Evolutionary conservation across 352 stramenopile species (phyloP), one percentile per base, ranked within the genome.

Genomic region (Aphanomyces stellatus): DNA sequence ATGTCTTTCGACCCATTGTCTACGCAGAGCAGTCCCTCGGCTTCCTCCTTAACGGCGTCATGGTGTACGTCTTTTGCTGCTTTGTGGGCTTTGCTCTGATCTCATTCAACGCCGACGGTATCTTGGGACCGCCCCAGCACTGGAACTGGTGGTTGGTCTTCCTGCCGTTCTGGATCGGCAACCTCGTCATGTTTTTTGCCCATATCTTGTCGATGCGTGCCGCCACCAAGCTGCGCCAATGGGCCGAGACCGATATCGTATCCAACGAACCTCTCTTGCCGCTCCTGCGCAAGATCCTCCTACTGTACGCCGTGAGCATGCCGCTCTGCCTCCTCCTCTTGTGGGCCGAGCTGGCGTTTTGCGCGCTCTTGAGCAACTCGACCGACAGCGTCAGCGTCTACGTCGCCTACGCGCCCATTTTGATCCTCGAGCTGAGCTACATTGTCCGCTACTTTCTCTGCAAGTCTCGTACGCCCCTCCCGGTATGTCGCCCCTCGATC

Each of bases 301-400:
- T 90, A 25, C 70, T 93, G 22, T 93, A 93, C 69, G 79, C 76
- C 35, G 75, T 91, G 43, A 91, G 74, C 55, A 72, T 90, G 27
- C 85, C 85, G 37, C 72, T 93, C n/a, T 72, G 76, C 19, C 42
- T 85, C 53, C 68, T 93, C 56, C 66, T 93, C 65, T 74, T 93
- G 10, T 93, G 82, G 85, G 90, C 82, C 64, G 80, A 93, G 61
- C 49, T 93, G 53, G 85, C 85, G 19, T 93, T 93, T 53, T 93
- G 85, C 49, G 82, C 82, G 30, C 81, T 82, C 41, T 65, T 93
- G 22, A 71, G 85, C 59, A 71, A 89, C 53, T 62, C 70, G 22
- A 56, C 72, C 2, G 71, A 71, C n/a, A 61, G 22, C 17, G 87
- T 81, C 1, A 88, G 79, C 51, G 66, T 91, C 15, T 93, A 93